phyloP scores from a whole-genome alignment of 805 yeast genomes.

The Candida jianshihensis region DNA sequence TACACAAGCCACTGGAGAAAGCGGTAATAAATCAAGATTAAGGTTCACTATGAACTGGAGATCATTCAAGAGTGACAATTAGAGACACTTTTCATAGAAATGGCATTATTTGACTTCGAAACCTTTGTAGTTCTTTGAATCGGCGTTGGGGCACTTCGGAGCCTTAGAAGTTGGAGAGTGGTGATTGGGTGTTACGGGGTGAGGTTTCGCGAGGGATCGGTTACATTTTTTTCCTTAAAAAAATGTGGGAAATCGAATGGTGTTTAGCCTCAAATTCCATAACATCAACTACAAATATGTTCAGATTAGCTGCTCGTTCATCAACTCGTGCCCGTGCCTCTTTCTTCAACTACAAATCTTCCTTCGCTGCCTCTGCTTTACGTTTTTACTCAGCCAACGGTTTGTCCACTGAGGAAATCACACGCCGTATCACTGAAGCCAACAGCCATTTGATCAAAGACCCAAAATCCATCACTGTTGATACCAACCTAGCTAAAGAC shows the following conservation, averaged over 20 bases:
- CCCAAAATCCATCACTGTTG: slow-evolving; percentile 33
- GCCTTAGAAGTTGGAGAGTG: too few species aligned
- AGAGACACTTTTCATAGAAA: too few species aligned
- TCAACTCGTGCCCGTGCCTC: slow-evolving; percentile 29
- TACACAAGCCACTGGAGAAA: slow-evolving; percentile 9
- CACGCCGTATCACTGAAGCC: slow-evolving; percentile 76
- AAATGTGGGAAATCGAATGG: too few species aligned
- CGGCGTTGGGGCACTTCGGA: too few species aligned
- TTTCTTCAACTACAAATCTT: slow-evolving; percentile 12
- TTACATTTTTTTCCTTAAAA: too few species aligned
- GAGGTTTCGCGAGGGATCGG: too few species aligned
- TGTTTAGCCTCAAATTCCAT: too few species aligned
- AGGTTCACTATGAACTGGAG: slow-evolving; percentile 28
- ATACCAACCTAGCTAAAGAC: slow-evolving; percentile 40
- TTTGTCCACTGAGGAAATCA: slow-evolving; percentile 70
- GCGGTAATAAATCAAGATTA: slow-evolving; percentile 22
- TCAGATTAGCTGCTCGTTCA: slow-evolving; percentile 41
- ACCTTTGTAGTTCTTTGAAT: too few species aligned
- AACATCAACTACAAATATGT: slow-evolving; percentile 28
- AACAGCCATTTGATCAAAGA: slow-evolving; percentile 59
- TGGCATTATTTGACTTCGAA: too few species aligned
- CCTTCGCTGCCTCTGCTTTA: slow-evolving; percentile 25
- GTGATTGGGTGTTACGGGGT: too few species aligned
- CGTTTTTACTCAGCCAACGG: slow-evolving; percentile 57
- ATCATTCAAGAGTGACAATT: slow-evolving; percentile 21